These are phyloP conservation scores for Phytopythium delawarense DNA, from an alignment of 352 stramenopile species.

Conservation along the genomic window DNA sequence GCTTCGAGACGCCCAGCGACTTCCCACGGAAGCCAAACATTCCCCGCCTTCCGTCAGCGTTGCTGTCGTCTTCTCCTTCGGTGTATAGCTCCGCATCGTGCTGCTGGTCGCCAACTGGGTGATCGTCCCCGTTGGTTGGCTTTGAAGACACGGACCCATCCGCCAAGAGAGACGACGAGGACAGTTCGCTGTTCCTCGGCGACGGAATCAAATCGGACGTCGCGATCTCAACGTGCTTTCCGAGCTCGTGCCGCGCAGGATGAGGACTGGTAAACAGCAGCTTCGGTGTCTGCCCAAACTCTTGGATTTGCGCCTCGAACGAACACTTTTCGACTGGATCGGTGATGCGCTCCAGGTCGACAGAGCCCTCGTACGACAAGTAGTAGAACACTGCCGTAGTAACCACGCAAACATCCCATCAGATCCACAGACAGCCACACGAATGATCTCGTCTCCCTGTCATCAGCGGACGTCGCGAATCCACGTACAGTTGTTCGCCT, in stretches of 20 bases:
- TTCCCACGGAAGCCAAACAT: slow-evolving; percentile 73
- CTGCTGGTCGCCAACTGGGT: slow-evolving; percentile 7
- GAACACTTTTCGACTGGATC: slow-evolving; percentile 92
- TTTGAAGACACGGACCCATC: slow-evolving; percentile 17
- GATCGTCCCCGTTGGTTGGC: slow-evolving; percentile 15
- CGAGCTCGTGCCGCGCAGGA: slow-evolving; percentile 58
- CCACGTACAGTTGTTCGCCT: slow-evolving; percentile 74
- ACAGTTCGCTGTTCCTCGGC: slow-evolving; percentile 23
- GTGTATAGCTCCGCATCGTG: slow-evolving; percentile 14
- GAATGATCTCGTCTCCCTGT: background rate
- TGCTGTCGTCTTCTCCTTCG: slow-evolving; percentile 26
- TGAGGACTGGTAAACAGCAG: slow-evolving; percentile 69
- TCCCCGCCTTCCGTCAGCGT: slow-evolving; percentile 29
- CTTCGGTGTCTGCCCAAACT: slow-evolving; percentile 90
- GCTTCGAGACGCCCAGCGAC: slow-evolving; percentile 61
- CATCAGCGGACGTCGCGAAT: background rate
- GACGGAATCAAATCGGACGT: slow-evolving; percentile 38
- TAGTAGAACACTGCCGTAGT: slow-evolving; percentile 80
- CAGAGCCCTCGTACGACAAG: slow-evolving; percentile 83
- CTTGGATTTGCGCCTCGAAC: slow-evolving; percentile 91
- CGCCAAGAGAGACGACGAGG: slow-evolving; percentile 6
- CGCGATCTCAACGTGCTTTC: slow-evolving; percentile 49
- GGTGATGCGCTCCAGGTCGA: slow-evolving; percentile 81
- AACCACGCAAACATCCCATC: background rate
- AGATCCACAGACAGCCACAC: background rate